Evolutionary conservation across 2,329 filamentous ascomycete species (phyloP).

Genomic region (Fusarium aywerte): DNA sequence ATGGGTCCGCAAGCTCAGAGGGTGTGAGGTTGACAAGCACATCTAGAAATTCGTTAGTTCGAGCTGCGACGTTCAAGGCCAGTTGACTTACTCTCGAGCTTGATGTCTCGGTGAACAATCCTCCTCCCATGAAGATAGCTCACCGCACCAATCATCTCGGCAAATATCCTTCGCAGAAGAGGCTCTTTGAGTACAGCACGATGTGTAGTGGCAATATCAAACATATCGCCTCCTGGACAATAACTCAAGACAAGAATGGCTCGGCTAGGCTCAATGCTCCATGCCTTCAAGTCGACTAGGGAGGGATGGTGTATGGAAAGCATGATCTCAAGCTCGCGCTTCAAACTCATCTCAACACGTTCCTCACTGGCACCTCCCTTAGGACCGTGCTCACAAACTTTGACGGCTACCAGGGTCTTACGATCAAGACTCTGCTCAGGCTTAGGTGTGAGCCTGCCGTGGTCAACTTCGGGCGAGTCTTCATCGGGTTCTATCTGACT

Average conservation of each 20-base stretch:
- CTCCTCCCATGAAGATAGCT: constrained; percentile 84
- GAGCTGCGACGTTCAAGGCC: neutral
- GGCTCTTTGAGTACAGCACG: constrained; percentile 73
- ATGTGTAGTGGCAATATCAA: constrained; percentile 85
- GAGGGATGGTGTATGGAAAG: constrained; percentile 88
- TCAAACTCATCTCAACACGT: constrained; percentile 90
- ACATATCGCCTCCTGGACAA: constrained; percentile 93
- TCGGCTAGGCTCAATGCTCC: constrained; percentile 83
- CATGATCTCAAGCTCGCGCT: constrained; percentile 95
- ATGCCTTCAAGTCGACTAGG: constrained; percentile 89
- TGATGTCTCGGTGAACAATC: constrained; percentile 97
- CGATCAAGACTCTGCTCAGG: constrained; percentile 60
- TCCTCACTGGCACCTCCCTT: constrained; percentile 93
- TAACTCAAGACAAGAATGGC: constrained; percentile 90
- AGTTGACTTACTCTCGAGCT: constrained; percentile 81
- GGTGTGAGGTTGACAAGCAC: constrained; percentile 87
- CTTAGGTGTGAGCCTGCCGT: constrained; percentile 47
- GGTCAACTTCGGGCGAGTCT: constrained; percentile 53
- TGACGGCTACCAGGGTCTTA: constrained; percentile 91
- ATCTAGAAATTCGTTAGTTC: constrained; percentile 63
- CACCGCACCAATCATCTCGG: constrained; percentile 87
- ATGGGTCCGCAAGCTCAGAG: constrained; percentile 70
- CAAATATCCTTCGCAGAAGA: constrained; percentile 85
- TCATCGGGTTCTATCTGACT: constrained; percentile 71
- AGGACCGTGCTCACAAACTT: constrained; percentile 94